Conservation (phyloP, 2,329 filamentous ascomycete genomes). For the Fusarium irregulare region DNA sequence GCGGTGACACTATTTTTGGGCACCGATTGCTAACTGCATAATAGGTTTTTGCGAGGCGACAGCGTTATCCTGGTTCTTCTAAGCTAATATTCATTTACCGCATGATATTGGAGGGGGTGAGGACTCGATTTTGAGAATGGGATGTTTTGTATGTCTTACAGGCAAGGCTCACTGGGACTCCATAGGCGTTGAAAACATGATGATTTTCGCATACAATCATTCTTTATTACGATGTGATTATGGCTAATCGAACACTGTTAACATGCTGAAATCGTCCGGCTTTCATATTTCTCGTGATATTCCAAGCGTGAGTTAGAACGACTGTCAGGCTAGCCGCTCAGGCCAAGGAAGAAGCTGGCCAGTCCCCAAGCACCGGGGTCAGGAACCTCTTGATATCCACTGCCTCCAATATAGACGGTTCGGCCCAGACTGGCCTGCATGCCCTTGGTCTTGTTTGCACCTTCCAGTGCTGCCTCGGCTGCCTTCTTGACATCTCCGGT, state of each 20-base stretch:
- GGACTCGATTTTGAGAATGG: slow-evolving; percentile 43
- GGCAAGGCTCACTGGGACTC: slow-evolving; percentile 50
- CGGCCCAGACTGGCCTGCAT: slow-evolving; percentile 89
- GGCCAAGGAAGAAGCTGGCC: slow-evolving; percentile 82
- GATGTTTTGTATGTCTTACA: slow-evolving; percentile 47
- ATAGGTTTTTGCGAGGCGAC: slow-evolving; percentile 85
- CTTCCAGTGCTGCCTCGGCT: slow-evolving; percentile 78
- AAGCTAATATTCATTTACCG: slow-evolving; percentile 62
- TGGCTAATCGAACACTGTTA: slow-evolving; percentile 9
- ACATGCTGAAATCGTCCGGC: neutral
- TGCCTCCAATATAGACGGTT: slow-evolving; percentile 59
- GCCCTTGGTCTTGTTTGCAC: slow-evolving; percentile 85
- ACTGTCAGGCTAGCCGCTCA: slow-evolving; percentile 59
- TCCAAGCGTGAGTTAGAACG: neutral
- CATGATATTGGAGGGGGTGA: slow-evolving; percentile 30
- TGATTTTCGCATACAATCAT: slow-evolving; percentile 35
- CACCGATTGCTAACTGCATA: slow-evolving; percentile 34
- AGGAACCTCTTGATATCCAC: slow-evolving; percentile 60
- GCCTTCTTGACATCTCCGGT: slow-evolving; percentile 77
- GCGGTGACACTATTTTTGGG: slow-evolving; percentile 18
- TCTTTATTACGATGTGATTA: slow-evolving; percentile 12
- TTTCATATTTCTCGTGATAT: neutral
- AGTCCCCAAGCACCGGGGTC: slow-evolving; percentile 79
- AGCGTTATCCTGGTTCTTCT: slow-evolving; percentile 88
- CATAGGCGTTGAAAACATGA: slow-evolving; percentile 55